A percentile compares a stretch with the other conserved stretches of the same genome.
Evolutionary conservation across 192 early-diverging fungal species (phyloP).

Genomic region (Rhizophagus sp.): DNA sequence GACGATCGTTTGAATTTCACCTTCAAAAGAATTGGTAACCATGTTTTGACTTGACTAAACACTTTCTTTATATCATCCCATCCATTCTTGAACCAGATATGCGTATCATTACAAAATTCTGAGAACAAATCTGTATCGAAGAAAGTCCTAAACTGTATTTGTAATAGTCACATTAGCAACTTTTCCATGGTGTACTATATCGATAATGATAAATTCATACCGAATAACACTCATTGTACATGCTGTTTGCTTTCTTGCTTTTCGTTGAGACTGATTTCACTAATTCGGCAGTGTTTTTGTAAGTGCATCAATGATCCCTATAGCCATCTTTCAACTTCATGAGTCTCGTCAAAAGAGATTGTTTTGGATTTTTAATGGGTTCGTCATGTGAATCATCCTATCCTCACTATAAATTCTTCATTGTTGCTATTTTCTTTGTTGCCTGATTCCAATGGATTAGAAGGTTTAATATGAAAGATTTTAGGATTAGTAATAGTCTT

Average conservation of each 20-base stretch:
- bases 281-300: neutral
- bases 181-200: neutral
- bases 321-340: slow-evolving; percentile 5
- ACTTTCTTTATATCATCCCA: slow-evolving; percentile 19
- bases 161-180: neutral
- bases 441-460: too few relatives aligned
- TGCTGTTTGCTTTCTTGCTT: slow-evolving; percentile 5
- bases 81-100: slow-evolving; percentile 12
- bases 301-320: slow-evolving; percentile 14
- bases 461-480: too few relatives aligned
- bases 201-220: neutral
- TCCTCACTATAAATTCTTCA: too few relatives aligned
- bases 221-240: slow-evolving; percentile 7
- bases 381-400: too few relatives aligned
- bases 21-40: slow-evolving; percentile 19
- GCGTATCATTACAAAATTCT: slow-evolving; percentile 17
- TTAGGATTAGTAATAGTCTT: too few relatives aligned
- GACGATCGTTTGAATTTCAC: neutral
- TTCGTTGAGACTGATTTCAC: slow-evolving; percentile 1
- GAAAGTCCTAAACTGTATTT: slow-evolving; percentile 23
- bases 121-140: slow-evolving; percentile 25
- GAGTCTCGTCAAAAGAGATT: too few relatives aligned
- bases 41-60: slow-evolving; percentile 12
- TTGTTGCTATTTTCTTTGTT: too few relatives aligned
- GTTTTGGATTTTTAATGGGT: too few relatives aligned